Percentiles rank a stretch among this genome's conserved stretches.
Evolutionary conservation across 163 green algal species (phyloP).

Genomic region (Trebouxiophyceae sp.): DNA sequence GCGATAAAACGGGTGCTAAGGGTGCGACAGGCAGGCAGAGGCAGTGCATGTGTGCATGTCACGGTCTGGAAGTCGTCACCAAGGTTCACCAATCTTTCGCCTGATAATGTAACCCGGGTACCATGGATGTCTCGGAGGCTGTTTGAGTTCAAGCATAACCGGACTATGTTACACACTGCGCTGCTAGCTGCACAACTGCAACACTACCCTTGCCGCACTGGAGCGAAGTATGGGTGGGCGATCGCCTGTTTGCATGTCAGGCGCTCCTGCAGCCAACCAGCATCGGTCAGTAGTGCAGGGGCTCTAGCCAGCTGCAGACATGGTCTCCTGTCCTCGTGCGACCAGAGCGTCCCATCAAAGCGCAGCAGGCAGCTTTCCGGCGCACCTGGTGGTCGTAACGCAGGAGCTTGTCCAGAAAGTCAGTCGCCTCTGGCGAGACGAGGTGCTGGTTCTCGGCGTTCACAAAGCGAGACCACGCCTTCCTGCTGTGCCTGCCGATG

Average conservation of each 20-base stretch:
- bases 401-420: conserved; percentile 96
- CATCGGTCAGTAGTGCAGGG: neutral
- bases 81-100: too few species aligned
- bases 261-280: conserved; percentile 52
- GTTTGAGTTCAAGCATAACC: too few species aligned
- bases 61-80: too few species aligned
- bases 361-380: neutral
- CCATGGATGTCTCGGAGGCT: too few species aligned
- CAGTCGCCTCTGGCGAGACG: conserved; percentile 80
- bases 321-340: neutral
- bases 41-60: too few species aligned
- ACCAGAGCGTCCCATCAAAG: neutral
- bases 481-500: conserved; percentile 78
- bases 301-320: neutral
- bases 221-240: conserved; percentile 83
- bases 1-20: too few species aligned
- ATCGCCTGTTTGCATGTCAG: conserved; percentile 89
- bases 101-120: too few species aligned
- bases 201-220: conserved; percentile 42
- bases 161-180: too few species aligned
- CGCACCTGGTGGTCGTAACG: conserved; percentile 86
- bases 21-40: too few species aligned
- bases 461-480: conserved; percentile 93
- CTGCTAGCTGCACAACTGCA: too few species aligned
- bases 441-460: conserved; percentile 92